phyloP scores from a whole-genome alignment of 2,329 filamentous ascomycete genomes.

The Aspergillus brasiliensis region DNA sequence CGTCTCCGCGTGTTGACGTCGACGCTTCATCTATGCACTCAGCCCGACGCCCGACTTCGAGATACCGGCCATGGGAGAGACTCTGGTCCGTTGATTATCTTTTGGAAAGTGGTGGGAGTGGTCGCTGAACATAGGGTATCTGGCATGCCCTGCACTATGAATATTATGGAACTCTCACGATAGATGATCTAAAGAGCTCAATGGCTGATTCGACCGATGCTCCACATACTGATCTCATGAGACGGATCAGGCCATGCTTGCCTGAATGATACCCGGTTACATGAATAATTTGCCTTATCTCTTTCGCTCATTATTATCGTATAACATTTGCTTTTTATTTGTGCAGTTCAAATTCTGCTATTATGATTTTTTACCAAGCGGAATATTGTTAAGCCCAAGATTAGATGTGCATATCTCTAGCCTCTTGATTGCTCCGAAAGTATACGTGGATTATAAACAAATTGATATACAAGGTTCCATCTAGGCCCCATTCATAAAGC shows the following conservation, averaged over 20 bases:
- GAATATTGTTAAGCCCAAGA: background rate
- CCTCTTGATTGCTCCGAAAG: background rate
- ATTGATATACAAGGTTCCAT: background rate
- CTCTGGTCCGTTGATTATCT: slow-evolving; percentile 49
- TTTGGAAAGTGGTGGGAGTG: slow-evolving; percentile 30
- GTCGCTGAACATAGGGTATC: background rate
- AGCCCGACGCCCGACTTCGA: slow-evolving; percentile 23
- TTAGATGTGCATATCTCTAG: background rate
- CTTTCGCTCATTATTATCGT: background rate
- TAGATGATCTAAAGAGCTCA: background rate
- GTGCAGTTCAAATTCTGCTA: background rate
- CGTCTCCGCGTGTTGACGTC: slow-evolving; percentile 17
- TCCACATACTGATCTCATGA: slow-evolving; percentile 7
- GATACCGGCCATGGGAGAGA: slow-evolving; percentile 44
- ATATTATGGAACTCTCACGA: background rate
- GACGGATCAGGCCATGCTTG: slow-evolving; percentile 11
- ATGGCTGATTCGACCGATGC: background rate
- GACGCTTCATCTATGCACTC: slow-evolving; percentile 29
- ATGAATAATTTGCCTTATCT: slow-evolving; percentile 7
- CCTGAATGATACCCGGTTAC: slow-evolving; percentile 24
- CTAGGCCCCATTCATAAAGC: background rate
- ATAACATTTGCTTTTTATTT: background rate
- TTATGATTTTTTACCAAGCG: background rate
- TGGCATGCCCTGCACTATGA: no score
- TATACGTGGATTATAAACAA: background rate